phyloP scores from a whole-genome alignment of 257 asterid genomes.

The Plectranthus barbatus region DNA sequence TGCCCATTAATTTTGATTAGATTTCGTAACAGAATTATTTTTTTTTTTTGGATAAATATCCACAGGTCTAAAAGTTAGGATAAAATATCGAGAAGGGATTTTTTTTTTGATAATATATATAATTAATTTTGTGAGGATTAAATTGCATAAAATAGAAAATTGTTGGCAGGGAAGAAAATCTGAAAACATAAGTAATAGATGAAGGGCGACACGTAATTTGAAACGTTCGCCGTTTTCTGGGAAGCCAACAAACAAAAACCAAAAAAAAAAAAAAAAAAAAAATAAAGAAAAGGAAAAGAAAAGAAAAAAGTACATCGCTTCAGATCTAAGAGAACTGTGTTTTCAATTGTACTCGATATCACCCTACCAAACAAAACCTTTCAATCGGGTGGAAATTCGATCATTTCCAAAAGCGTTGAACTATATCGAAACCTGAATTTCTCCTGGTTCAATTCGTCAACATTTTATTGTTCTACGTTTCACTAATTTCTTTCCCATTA shows the following conservation, averaged over 20 bases:
- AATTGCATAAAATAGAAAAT: no score
- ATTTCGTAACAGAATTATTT: no score
- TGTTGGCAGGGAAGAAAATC: not conserved
- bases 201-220: not conserved
- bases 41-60: no score
- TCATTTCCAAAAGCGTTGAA: not conserved
- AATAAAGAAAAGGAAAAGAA: not conserved
- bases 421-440: conserved; percentile 3
- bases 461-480: not conserved
- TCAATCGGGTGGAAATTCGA: conserved; percentile 17
- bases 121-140: no score
- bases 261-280: not conserved
- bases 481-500: not conserved
- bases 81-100: no score
- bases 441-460: not conserved
- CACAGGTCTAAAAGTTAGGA: no score
- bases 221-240: not conserved
- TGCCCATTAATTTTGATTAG: no score
- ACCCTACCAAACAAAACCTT: conserved; percentile 16
- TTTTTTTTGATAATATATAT: no score
- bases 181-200: not conserved
- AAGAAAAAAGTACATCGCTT: conserved; percentile 8
- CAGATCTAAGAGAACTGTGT: conserved; percentile 26
- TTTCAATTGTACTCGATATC: conserved; percentile 16
- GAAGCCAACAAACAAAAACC: no score